Evolutionary conservation across 2,329 filamentous ascomycete genomes (phyloP), one percentile per base, ranked within the genome.

Genomic region (Scedosporium boydii): DNA sequence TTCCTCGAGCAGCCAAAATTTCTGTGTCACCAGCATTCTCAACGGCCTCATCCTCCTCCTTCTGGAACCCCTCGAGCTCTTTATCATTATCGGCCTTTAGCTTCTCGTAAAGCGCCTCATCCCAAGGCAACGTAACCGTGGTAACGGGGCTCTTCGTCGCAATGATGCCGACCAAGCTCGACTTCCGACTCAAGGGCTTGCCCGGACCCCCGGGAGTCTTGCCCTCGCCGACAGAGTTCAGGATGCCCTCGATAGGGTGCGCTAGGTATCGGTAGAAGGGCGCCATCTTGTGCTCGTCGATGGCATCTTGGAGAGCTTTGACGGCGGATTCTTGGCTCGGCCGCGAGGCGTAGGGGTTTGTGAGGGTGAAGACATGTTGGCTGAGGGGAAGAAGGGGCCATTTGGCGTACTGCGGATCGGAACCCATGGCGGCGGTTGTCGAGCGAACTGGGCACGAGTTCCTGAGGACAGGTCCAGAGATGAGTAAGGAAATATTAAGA

Each of bases 11-110:
- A 62, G 91, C 90, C 77, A 93, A 87, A 67, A 99, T 87, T 78
- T 99, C 95, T 12, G 91, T 97, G 71, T 99, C 95, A 62, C 95
- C 95, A 64, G 93, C 93, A 76, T 96, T 93, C 82, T 99, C 95
- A 48, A 89, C 88, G 9, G 95, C 95, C 73, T 99, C 93, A 65
- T 96, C 93, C 75, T 93, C 88, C 75, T 95, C 90, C 76, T 92
- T 92, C 77, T 93, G 87, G 70, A 89, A 86, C 60, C 78, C 82
- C 67, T 89, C 88, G 58, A 93, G 78, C 78, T 93, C 89, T 70
- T 84, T 83, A 69, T 91, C 88, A 69, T 95, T 95, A 66, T 91
- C 88, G 66, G 84, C 85, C 74, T 88, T 85, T 67, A 95, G 78
- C 72, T 85, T 83, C 70, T 90, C 84, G 73, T 97, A 98, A 64